Percentiles rank a stretch among this genome's conserved stretches.
Conservation (phyloP, 768 basidiomycete genomes). For the Lactarius indigo region DNA sequence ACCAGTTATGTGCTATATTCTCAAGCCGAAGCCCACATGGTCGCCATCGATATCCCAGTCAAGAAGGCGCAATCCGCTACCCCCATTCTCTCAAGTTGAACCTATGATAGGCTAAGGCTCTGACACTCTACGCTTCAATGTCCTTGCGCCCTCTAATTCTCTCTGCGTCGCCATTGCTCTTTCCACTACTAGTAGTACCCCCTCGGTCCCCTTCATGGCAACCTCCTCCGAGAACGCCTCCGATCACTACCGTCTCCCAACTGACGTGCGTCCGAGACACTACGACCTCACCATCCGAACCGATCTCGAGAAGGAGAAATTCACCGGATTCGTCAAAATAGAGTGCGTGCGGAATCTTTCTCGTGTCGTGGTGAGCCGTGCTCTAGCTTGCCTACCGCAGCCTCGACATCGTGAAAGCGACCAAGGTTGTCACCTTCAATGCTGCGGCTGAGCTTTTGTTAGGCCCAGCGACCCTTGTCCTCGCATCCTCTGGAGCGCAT, state of each 20-base stretch:
- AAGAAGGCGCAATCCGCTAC: slow-evolving; percentile 1
- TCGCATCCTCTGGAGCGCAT: slow-evolving; percentile 49
- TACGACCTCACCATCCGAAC: slow-evolving; percentile 80
- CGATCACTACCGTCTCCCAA: slow-evolving; percentile 54
- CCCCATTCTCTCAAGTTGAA: not conserved
- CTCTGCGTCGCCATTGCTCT: slow-evolving; percentile 12
- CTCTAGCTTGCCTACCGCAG: slow-evolving; percentile 34
- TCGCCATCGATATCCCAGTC: slow-evolving; percentile 8
- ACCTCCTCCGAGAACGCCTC: slow-evolving; percentile 12
- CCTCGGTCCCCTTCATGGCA: slow-evolving; percentile 6
- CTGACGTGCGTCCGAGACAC: slow-evolving; percentile 63
- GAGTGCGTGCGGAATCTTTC: slow-evolving; percentile 41
- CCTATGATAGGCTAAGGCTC: not conserved
- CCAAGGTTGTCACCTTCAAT: slow-evolving; percentile 64
- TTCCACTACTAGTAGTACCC: slow-evolving; percentile 11
- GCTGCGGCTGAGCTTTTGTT: slow-evolving; percentile 53
- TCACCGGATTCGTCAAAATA: slow-evolving; percentile 73
- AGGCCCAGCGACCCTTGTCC: slow-evolving; percentile 48
- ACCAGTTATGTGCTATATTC: not conserved
- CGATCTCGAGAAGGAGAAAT: slow-evolving; percentile 73
- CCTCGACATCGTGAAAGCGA: slow-evolving; percentile 59
- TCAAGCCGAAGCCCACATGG: slow-evolving; percentile 13
- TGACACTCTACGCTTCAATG: not conserved
- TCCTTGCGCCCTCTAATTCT: not conserved
- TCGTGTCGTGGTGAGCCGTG: not conserved